Base-by-base conservation (phyloP, 495 filamentous ascomycete genomes). In the Daldinia loculata region DNA sequence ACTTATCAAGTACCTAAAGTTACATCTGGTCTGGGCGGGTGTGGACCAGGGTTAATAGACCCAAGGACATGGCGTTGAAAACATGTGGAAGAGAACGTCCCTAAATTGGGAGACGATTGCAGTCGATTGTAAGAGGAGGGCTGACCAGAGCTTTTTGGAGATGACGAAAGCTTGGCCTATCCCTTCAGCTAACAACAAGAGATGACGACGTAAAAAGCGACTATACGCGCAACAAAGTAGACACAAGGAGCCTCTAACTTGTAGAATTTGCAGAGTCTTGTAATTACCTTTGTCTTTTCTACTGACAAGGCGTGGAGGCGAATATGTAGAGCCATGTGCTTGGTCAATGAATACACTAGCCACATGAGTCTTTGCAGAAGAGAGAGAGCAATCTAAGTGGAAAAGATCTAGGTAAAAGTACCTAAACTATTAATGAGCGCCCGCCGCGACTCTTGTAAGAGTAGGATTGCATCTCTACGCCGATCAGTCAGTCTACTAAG, bases 51-150 rank as follows among this genome's bases (percentile, higher is more conserved):
- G 56, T 72, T 41, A 17, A 26, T 27, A 19, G 65, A 72, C 70
- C 70, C 70, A 72, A 69, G 70, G 65, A 53, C 65, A 72, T 69
- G 70, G 70, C 48, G 51, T 72, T 61, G 65, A 65, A 22, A 58
- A 51, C 55, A 61, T 72, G 61, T 72, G 65, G 65, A 61, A 65
- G 61, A 64, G 43, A 64, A 69, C 62, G 66, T 68, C 70, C 65
- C 64, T 72, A 67, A 67, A 68, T 67, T 68, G 55, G 26, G 29
- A 57, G 65, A 52, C 61, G 61, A 63, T 63, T 61, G n/a, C 8
- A 56, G 65, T 51, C 61, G 56, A 60, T 63, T 55, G n/a, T 29
- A 56, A 56, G 24, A 65, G 56, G 53, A 34, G 22, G 30, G 61
- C 56, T 65, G 56, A 58, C 43, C 27, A 58, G 39, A 63, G 6